A percentile compares a stretch with the other conserved stretches of the same genome.
Conservation (phyloP, 495 filamentous ascomycete species). For the Hypoxylon subgilvum region DNA sequence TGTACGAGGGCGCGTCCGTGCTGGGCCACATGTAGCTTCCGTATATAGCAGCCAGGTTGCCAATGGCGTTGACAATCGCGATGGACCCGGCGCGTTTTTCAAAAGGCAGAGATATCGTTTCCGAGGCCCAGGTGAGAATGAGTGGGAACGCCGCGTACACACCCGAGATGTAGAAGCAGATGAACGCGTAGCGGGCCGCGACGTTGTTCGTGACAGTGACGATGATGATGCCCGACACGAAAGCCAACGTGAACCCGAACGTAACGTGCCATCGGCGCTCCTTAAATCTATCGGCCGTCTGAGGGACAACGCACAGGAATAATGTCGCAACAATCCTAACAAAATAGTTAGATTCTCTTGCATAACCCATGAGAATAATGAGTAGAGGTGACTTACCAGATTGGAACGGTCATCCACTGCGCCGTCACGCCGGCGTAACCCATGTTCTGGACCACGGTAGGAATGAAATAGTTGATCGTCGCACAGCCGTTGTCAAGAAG, state of each 20-base stretch:
- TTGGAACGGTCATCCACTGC: slow-evolving; percentile 50
- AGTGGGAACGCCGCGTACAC: slow-evolving; percentile 57
- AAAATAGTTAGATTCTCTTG: no score
- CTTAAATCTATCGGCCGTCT: slow-evolving; percentile 33
- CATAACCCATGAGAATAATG: no score
- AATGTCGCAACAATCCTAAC: no score
- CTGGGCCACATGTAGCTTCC: slow-evolving; percentile 44
- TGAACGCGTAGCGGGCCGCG: slow-evolving; percentile 53
- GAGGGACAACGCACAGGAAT: slow-evolving; percentile 44
- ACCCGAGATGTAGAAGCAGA: slow-evolving; percentile 59
- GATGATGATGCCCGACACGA: slow-evolving; percentile 51
- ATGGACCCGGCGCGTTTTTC: slow-evolving; percentile 54
- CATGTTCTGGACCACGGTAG: slow-evolving; percentile 53
- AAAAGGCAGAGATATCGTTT: slow-evolving; percentile 51
- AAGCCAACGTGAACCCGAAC: slow-evolving; percentile 48
- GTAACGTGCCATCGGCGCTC: slow-evolving; percentile 44
- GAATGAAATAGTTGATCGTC: slow-evolving; percentile 59
- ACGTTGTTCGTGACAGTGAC: slow-evolving; percentile 51
- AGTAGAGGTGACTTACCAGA: slow-evolving; percentile 52
- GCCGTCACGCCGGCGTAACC: slow-evolving; percentile 49
- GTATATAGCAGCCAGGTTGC: slow-evolving; percentile 59
- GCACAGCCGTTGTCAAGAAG: slow-evolving; percentile 49
- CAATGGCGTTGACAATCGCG: slow-evolving; percentile 58
- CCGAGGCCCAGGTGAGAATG: slow-evolving; percentile 53
- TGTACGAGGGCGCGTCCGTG: slow-evolving; percentile 32